Evolutionary conservation across 202 grass and related monocot genomes (phyloP), one percentile per base, ranked within the genome.

Genomic region (Hordeum pubiflorum): DNA sequence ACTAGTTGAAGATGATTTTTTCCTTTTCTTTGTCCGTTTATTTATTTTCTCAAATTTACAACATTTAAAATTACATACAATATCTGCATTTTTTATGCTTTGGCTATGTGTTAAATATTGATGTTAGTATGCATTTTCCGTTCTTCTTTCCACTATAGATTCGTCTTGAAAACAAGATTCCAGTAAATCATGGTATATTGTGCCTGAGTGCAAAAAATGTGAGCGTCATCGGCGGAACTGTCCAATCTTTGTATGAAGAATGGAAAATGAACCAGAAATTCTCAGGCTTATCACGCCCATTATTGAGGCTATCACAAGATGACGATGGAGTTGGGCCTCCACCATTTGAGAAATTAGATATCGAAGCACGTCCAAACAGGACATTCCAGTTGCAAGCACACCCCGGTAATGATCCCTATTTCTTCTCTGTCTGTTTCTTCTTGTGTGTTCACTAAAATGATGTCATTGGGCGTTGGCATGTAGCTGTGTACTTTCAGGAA

Each of bases 211-310:
- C 83, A 5, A 91, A 93, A 86, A 88, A 61, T 81, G 68, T 95
- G 34, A 79, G 20, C 59, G 54, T 98, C 37, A 73, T 98, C 13
- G 89, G 92, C 37, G 96, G 96, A 15, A 58, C 89, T 34, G 92
- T 95, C 22, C 92, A 95, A 83, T 89, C 87, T 62, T 81, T 98
- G 63, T 85, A 86, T 73, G 90, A 98, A 75, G 92, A 93, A 56
- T 98, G 92, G 92, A 87, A 91, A 50, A 95, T 98, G 87, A 98
- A 88, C 81, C 82, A 88, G 70, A 98, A 95, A 81, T 95, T 88
- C 78, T 93, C 87, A 2, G 89, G 86, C 33, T 79, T 91, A 41
- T 93, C 96, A 55, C 81, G 88, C 73, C 60, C 82, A 74, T 86
- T 82, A 18, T 73, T 89, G 74, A 93, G 85, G 73, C 43, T 86